phyloP scores from a whole-genome alignment of 768 basidiomycete genomes.

The Lentinula edodes region DNA sequence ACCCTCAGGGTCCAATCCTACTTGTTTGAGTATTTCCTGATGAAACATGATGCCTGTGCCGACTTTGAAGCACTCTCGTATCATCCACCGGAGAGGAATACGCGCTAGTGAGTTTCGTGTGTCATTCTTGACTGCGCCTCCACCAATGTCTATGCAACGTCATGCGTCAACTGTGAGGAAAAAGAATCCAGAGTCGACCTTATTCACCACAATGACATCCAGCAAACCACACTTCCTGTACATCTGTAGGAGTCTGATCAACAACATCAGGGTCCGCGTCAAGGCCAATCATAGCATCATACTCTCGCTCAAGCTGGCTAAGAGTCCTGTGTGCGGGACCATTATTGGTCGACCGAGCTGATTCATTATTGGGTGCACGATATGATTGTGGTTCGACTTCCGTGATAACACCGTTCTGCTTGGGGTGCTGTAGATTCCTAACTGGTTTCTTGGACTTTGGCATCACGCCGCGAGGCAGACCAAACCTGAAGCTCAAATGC shows the following conservation, averaged over 20 bases:
- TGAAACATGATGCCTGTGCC: constrained; percentile 59
- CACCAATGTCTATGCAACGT: constrained; percentile 26
- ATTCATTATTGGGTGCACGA: too few species aligned
- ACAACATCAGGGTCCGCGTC: constrained; percentile 1
- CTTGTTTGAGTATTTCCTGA: constrained; percentile 33
- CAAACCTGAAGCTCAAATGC: neutral
- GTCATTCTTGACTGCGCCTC: constrained; percentile 17
- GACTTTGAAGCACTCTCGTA: constrained; percentile 54
- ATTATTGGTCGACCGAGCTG: neutral
- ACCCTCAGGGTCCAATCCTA: constrained; percentile 40
- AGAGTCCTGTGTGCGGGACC: neutral
- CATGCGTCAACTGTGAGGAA: neutral
- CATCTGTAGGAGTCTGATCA: neutral
- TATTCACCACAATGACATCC: constrained; percentile 30
- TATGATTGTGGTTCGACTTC: neutral
- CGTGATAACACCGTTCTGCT: neutral
- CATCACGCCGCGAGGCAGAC: neutral
- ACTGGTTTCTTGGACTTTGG: neutral
- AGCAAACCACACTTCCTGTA: constrained; percentile 9
- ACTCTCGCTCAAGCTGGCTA: neutral
- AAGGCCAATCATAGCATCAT: constrained; percentile 5
- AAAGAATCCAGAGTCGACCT: neutral
- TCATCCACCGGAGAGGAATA: constrained; percentile 75
- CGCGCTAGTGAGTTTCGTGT: constrained; percentile 57
- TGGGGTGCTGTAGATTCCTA: neutral